Evolutionary conservation across 805 yeast species (phyloP), one percentile per base, ranked within the genome.

Genomic region (Saccharomycopsis schoenii): DNA sequence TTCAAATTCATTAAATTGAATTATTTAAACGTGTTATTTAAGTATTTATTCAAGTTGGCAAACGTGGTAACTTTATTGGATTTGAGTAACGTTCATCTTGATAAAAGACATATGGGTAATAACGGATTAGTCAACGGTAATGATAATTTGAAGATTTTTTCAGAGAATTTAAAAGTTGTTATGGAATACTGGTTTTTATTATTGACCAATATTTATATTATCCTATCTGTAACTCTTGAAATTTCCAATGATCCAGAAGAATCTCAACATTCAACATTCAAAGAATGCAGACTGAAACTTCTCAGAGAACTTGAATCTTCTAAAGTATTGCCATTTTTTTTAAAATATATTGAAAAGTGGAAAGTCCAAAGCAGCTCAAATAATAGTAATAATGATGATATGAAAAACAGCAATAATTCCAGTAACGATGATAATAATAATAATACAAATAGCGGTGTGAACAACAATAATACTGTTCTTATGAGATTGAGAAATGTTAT

Each of bases 341-440:
- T 83, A 1, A 70, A 73, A 47, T 77, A 80, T 57, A 76, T 88
- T 9, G 92, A 86, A 64, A 73, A 78, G 54, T 86, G 93, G 89
- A 79, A 88, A 65, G 52, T 47, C 15, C 19, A 47, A 47, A 47
- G 52, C 21, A 14, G 29, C n/a, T 21, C 34, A 21, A 47, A 19
- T 47, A 47, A 14, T 12, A 47, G 21, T 8, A 47, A 21, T 21
- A 12, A 17, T 47, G 25, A 21, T 24, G 52, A 47, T 47, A 25
- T 19, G 10, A 24, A 21, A 9, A 21, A 15, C 21, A 24, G n/a
- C 6, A 47, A 25, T 6, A 47, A 41, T 41, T 11, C 17, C 11
- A 41, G 21, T 21, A 17, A 10, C 12, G n/a, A 24, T 47, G 21
- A 24, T 47, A n/a, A 24, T 6, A 6, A 29, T 29, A 29, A 29